Percentiles rank a stretch among this genome's conserved stretches.
Evolutionary conservation across 176 grass and related monocot genomes (phyloP).

Genomic region (Eragrostis nindensis): DNA sequence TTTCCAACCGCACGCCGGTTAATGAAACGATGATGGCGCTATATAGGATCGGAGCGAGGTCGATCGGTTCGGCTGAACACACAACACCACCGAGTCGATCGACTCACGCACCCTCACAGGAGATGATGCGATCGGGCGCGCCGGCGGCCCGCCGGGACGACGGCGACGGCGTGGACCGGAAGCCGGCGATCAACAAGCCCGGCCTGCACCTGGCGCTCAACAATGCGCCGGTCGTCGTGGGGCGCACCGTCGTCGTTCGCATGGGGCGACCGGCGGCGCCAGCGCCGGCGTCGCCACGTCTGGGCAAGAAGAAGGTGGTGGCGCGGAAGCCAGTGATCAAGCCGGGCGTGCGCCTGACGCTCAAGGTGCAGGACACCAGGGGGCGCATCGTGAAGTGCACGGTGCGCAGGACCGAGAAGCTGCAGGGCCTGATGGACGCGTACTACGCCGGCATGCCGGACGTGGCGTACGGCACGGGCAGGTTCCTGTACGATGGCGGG

Average conservation of each 20-base stretch:
- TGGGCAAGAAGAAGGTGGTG: background rate
- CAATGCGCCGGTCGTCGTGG: background rate
- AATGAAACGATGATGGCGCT: too few relatives aligned
- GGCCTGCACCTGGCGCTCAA: constrained; percentile 25
- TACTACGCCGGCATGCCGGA: constrained; percentile 29
- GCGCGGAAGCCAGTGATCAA: constrained; percentile 41
- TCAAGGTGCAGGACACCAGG: constrained; percentile 35
- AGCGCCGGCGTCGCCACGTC: background rate
- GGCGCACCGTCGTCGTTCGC: constrained; percentile 4
- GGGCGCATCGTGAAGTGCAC: constrained; percentile 8
- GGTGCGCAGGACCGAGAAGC: constrained; percentile 22
- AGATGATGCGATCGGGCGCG: background rate
- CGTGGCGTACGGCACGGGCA: background rate
- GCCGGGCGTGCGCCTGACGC: constrained; percentile 41
- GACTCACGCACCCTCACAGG: background rate
- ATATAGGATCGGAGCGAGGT: too few relatives aligned
- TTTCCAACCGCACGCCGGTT: too few relatives aligned
- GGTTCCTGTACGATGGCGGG: constrained; percentile 34
- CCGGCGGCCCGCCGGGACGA: too few relatives aligned
- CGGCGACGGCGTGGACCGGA: background rate
- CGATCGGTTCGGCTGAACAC: too few relatives aligned
- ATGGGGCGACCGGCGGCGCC: background rate
- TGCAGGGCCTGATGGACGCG: constrained; percentile 33
- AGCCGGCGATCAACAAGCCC: constrained; percentile 26
- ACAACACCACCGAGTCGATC: too few relatives aligned